Evolutionary conservation across 768 basidiomycete genomes (phyloP), one percentile per base, ranked within the genome.

Genomic region (Rhizopogon sp.): DNA sequence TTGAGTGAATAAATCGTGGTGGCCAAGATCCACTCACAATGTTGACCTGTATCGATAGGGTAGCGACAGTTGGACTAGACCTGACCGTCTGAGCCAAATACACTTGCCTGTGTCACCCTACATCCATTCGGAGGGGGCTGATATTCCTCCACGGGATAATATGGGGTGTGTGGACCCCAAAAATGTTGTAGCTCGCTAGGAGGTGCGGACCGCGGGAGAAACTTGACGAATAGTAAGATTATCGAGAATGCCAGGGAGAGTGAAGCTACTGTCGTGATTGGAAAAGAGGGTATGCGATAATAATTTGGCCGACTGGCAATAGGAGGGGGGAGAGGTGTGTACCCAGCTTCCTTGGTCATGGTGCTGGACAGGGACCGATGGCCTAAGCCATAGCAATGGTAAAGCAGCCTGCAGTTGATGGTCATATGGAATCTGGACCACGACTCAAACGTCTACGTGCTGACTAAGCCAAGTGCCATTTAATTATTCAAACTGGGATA

Each of bases 21-120:
- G 6, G n/a, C 3, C 9, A 25, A 35, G n/a, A 3, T 16, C 17
- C 14, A 10, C 70, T n/a, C 54, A 70, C 68, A 58, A 70, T 52
- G 52, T 71, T 63, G 9, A 68, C 68, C 68, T 69, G 40, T 25
- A 25, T 25, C 25, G 25, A 25, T 25, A 25, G 14, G 43, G 42
- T 5, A 14, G 10, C 17, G 7, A 1, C 16, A 7, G 6, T 35
- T 35, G 9, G 13, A 47, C 13, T 9, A 35, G 2, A 9, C 31
- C 3, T 25, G 25, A 25, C 25, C 4, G 8, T 35, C 20, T 35
- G 13, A 14, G 8, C 3, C 17, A 22, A 22, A 7, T 20, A 13
- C 5, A 47, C 46, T 47, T 31, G 33, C 46, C 46, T 47, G 46
- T 7, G 33, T 47, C 33, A 47, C 33, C 7, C 33, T 35, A 22